phyloP scores from a whole-genome alignment of 345 rosid genomes.

The Melaleuca alternifolia region DNA sequence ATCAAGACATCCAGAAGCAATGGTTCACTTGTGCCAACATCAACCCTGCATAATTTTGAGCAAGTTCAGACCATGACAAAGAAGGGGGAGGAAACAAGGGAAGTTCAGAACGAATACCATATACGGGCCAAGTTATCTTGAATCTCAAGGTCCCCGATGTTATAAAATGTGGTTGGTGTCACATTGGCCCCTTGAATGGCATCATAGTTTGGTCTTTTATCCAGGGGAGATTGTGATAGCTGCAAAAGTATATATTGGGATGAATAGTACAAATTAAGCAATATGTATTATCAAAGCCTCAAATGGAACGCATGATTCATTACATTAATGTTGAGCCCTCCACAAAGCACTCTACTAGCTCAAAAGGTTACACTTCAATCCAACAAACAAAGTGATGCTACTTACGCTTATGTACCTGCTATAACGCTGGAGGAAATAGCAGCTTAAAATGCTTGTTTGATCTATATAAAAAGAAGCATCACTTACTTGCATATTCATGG shows the following conservation, averaged over 20 bases:
- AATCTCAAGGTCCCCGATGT: slow-evolving; percentile 84
- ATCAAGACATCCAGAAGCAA: slow-evolving; percentile 74
- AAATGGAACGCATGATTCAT: neutral
- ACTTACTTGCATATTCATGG: slow-evolving; percentile 96
- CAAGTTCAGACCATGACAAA: neutral
- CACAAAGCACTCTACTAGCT: neutral
- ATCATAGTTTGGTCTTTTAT: slow-evolving; percentile 70
- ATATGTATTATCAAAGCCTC: neutral
- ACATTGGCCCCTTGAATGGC: slow-evolving; percentile 78
- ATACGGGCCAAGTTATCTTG: slow-evolving; percentile 81
- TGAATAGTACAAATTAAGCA: neutral
- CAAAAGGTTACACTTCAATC: neutral
- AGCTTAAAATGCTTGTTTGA: neutral
- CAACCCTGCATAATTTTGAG: slow-evolving; percentile 40
- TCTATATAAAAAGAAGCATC: neutral
- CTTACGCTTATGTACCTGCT: neutral
- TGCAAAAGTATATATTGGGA: slow-evolving; percentile 4
- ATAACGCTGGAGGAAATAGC: neutral
- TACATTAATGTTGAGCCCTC: neutral
- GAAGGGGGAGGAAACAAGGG: neutral
- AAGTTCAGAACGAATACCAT: slow-evolving; percentile 32
- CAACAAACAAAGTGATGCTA: neutral
- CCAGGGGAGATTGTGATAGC: slow-evolving; percentile 70
- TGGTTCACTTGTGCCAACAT: slow-evolving; percentile 73
- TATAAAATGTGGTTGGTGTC: slow-evolving; percentile 71